Evolutionary conservation across 306 rosid species (phyloP).

Genomic region (Urtica urens): DNA sequence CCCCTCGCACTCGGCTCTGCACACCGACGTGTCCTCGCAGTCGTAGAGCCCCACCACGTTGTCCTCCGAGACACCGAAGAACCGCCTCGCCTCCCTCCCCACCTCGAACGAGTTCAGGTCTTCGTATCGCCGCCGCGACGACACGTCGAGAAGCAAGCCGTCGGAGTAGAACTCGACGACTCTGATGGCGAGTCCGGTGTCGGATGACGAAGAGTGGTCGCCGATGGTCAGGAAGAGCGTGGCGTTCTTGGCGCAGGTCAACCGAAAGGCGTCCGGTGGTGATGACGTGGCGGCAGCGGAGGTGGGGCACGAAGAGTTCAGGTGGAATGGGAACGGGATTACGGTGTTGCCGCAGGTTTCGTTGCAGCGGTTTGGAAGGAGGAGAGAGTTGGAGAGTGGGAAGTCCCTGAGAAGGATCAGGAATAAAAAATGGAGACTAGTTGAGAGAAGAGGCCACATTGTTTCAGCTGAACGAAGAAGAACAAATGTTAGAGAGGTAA

Average conservation of each 20-base stretch:
- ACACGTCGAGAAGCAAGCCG: constrained; percentile 52
- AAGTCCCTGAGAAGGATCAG: constrained; percentile 19
- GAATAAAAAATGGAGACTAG: no score
- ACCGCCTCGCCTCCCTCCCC: constrained; percentile 22
- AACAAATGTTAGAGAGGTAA: not conserved
- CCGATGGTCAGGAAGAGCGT: constrained; percentile 49
- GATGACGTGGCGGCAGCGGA: no score
- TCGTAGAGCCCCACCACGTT: constrained; percentile 79
- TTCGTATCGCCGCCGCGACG: constrained; percentile 57
- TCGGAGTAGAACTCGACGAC: constrained; percentile 63
- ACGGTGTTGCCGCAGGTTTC: constrained; percentile 58
- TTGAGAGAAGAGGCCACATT: constrained; percentile 26
- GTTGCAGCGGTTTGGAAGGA: constrained; percentile 28
- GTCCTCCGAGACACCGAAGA: constrained; percentile 58
- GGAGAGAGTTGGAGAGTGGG: constrained; percentile 30
- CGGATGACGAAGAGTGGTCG: no score
- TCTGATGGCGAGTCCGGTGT: constrained; percentile 31
- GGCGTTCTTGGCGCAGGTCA: constrained; percentile 56
- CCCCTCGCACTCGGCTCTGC: constrained; percentile 69
- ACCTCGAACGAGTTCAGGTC: constrained; percentile 55
- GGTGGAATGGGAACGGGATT: constrained; percentile 72
- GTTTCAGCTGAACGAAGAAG: constrained; percentile 12
- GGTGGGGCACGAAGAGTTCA: constrained; percentile 50
- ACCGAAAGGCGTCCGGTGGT: constrained; percentile 41
- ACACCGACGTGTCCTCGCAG: constrained; percentile 84